These are phyloP conservation scores for Boletus reticulatus DNA, from an alignment of 768 basidiomycete genomes.

Conservation along the genomic window DNA sequence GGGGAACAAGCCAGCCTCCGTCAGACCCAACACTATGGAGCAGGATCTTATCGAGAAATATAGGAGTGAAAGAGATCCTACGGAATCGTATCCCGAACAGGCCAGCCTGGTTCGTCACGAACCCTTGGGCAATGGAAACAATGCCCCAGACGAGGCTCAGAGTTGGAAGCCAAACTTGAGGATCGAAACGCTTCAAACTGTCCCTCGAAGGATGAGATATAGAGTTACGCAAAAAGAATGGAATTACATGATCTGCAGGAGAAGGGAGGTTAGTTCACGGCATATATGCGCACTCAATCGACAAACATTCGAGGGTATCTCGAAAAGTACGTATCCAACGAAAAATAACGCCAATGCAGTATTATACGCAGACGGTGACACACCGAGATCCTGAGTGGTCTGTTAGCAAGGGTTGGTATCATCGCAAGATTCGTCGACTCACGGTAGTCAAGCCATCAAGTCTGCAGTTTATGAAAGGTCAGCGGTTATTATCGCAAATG, in stretches of 20 bases:
- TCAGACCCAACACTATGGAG: slow-evolving; percentile 47
- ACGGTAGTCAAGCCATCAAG: slow-evolving; percentile 53
- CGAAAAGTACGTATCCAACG: slow-evolving; percentile 58
- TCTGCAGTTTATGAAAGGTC: slow-evolving; percentile 26
- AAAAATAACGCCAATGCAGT: slow-evolving; percentile 60
- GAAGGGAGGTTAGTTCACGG: not conserved
- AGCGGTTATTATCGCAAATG: not conserved
- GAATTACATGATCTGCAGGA: slow-evolving; percentile 27
- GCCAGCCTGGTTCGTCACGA: slow-evolving; percentile 51
- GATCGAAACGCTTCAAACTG: slow-evolving; percentile 58
- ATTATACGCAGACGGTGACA: slow-evolving; percentile 53
- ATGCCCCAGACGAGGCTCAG: slow-evolving; percentile 61
- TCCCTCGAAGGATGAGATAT: slow-evolving; percentile 3
- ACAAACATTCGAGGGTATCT: slow-evolving; percentile 55
- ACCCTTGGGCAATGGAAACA: slow-evolving; percentile 51
- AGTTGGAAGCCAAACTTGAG: slow-evolving; percentile 58
- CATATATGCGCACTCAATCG: too few species aligned
- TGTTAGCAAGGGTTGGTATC: not conserved
- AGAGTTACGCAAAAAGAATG: not conserved
- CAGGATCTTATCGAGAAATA: not conserved
- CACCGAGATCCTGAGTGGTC: slow-evolving; percentile 44
- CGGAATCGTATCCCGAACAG: slow-evolving; percentile 55
- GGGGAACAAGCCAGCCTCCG: slow-evolving; percentile 61
- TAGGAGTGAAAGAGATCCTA: slow-evolving; percentile 26
- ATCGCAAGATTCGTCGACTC: slow-evolving; percentile 3